Conservation (phyloP, 345 rosid genomes). For the Noccaea caerulescens region DNA sequence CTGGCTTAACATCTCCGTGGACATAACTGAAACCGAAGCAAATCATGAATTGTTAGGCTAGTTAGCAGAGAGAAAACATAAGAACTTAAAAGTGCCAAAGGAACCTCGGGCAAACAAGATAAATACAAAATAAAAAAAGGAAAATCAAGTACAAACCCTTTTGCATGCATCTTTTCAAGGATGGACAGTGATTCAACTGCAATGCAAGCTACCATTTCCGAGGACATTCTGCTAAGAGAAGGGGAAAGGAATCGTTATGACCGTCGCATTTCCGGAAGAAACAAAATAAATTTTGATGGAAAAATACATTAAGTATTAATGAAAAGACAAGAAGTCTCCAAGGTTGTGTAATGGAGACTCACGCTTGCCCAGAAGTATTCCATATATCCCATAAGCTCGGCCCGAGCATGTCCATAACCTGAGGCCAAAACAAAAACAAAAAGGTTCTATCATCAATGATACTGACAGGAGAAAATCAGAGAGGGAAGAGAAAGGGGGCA, state of each 20-base stretch:
- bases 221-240: slow-evolving; percentile 69
- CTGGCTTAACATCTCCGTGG: slow-evolving; percentile 98
- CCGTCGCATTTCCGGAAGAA: background rate
- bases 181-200: slow-evolving; percentile 93
- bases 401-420: slow-evolving; percentile 99
- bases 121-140: background rate
- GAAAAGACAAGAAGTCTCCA: slow-evolving; percentile 9
- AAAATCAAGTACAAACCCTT: slow-evolving; percentile 64
- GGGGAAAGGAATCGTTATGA: slow-evolving; percentile 21
- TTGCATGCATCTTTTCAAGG: slow-evolving; percentile 87
- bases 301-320: background rate
- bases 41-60: slow-evolving; percentile 22
- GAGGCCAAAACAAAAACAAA: slow-evolving; percentile 15
- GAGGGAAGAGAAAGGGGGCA: slow-evolving; percentile 13
- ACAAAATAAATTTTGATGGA: background rate
- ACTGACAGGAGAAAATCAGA: slow-evolving; percentile 20
- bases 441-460: slow-evolving; percentile 29
- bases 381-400: slow-evolving; percentile 99
- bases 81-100: slow-evolving; percentile 8
- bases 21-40: slow-evolving; percentile 68
- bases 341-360: slow-evolving; percentile 48
- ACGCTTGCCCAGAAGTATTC: slow-evolving; percentile 95
- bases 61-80: slow-evolving; percentile 25
- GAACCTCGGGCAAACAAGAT: slow-evolving; percentile 11
- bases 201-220: slow-evolving; percentile 98